These are phyloP conservation scores for Grosmannia penicillata DNA, from an alignment of 2,329 filamentous ascomycete species.

Conservation along the genomic window DNA sequence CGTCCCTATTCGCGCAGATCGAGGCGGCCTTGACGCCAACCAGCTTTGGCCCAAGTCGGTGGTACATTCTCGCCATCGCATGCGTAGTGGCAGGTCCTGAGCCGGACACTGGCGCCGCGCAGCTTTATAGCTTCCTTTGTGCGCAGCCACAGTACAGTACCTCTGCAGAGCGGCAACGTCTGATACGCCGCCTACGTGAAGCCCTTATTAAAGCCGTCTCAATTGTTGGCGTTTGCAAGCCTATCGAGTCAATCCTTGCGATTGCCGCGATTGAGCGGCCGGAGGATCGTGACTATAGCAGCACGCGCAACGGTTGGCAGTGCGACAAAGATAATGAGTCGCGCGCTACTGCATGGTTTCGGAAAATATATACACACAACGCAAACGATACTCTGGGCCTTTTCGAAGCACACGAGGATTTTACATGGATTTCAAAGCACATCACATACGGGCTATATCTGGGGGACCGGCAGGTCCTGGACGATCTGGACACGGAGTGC, in stretches of 20 bases:
- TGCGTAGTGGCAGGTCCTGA: slow-evolving; percentile 34
- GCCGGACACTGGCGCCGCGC: slow-evolving; percentile 29
- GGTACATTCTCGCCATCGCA: slow-evolving; percentile 16
- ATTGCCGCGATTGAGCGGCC: slow-evolving; percentile 32
- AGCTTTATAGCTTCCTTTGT: slow-evolving; percentile 42
- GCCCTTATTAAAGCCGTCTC: slow-evolving; percentile 41
- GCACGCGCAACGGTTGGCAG: slow-evolving; percentile 41
- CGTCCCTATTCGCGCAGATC: slow-evolving; percentile 6
- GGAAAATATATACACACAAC: slow-evolving; percentile 39
- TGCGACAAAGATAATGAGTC: slow-evolving; percentile 38
- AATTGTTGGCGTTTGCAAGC: slow-evolving; percentile 47
- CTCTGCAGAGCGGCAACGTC: slow-evolving; percentile 25
- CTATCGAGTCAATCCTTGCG: slow-evolving; percentile 43
- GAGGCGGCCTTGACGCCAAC: slow-evolving; percentile 6
- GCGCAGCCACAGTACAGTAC: slow-evolving; percentile 28
- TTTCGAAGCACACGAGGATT: slow-evolving; percentile 22
- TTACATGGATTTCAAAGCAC: slow-evolving; percentile 34
- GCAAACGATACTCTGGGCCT: slow-evolving; percentile 18
- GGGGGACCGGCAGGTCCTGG: slow-evolving; percentile 37
- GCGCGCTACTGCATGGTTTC: slow-evolving; percentile 39
- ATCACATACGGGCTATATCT: slow-evolving; percentile 46
- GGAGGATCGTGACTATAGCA: slow-evolving; percentile 42
- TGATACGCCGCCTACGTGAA: slow-evolving; percentile 39
- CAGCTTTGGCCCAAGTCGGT: slow-evolving; percentile 10
- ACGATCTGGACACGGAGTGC: slow-evolving; percentile 38